Base-by-base conservation (phyloP, 2,329 filamentous ascomycete species). In the Neopestalotiopsis clavispora region DNA sequence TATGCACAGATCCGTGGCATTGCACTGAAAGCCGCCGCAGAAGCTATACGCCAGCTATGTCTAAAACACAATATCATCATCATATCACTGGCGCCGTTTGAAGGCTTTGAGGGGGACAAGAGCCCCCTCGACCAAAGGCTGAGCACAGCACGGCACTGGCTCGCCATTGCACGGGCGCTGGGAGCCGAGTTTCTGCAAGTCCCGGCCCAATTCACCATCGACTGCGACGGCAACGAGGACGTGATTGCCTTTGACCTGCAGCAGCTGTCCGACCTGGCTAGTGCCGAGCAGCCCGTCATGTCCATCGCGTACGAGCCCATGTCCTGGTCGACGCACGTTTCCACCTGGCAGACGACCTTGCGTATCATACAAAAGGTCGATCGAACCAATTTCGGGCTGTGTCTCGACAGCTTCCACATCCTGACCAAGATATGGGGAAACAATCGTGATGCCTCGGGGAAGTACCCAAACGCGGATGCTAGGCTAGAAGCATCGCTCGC, bases 1-100 rank as follows among this genome's bases (percentile, higher is more conserved):
- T 59, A 59, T 59, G 30, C 57, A 34, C 78, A 7, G 73, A 69
- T 3, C 74, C 74, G 10, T 72, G 71, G 67, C 76, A 77, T 4
- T 73, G 67, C 2, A 74, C 58, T 2, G 72, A 73, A 20, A 4
- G 57, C 57, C 14, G 57, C 23, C 1, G 57, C 20, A n/a, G 17
- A 59, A n/a, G 57, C 57, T 28, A 59, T 59, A 1, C 57, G 57
- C 23, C 20, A 59, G 23, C 23, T 59, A 4, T 59, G 57, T 14
- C 74, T 74, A 78, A 23, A 75, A 71, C 9, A 72, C 65, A 7
- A 75, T 70, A 9, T 73, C 68, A 0, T 69, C 67, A 2, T 59
- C 57, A 6, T 59, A 12, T n/a, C 57, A 9, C 17, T 59, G 28
- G 57, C 57, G 2, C 57, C 57, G n/a, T 30, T 59, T 59, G 57